A percentile compares a stretch with the other conserved stretches of the same genome.
These are phyloP conservation scores for Phytophthora kernoviae DNA, from an alignment of 352 stramenopile species.

Conservation along the genomic window DNA sequence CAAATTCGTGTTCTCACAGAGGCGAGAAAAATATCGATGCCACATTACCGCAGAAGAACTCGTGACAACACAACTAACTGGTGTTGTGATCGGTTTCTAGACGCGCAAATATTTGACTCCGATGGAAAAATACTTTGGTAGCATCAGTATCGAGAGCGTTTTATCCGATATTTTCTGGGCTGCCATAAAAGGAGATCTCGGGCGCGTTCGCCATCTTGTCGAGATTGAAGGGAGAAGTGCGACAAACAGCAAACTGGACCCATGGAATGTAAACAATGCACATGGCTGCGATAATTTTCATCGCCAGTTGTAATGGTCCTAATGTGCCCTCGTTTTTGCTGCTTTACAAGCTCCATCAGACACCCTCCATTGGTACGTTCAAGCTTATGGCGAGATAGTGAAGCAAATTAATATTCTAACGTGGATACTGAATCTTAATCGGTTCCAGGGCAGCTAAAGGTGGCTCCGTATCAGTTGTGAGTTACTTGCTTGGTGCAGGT, in stretches of 20 bases:
- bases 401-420: not conserved
- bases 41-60: not conserved
- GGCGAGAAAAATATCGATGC: slow-evolving; percentile 10
- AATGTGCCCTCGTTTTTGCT: not conserved
- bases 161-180: slow-evolving; percentile 77
- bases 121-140: slow-evolving; percentile 74
- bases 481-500: slow-evolving; percentile 58
- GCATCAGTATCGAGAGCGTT: slow-evolving; percentile 48
- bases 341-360: slow-evolving; percentile 52
- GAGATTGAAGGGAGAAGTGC: slow-evolving; percentile 58
- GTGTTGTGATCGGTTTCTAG: slow-evolving; percentile 12
- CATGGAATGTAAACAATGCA: slow-evolving; percentile 55
- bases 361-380: slow-evolving; percentile 66
- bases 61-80: not conserved
- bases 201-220: slow-evolving; percentile 60
- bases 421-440: not conserved
- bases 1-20: slow-evolving; percentile 73
- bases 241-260: slow-evolving; percentile 53
- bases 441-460: slow-evolving; percentile 69
- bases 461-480: slow-evolving; percentile 46
- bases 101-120: slow-evolving; percentile 51
- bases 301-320: not conserved
- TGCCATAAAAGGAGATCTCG: slow-evolving; percentile 62
- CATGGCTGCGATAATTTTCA: not conserved
- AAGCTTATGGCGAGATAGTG: not conserved